phyloP scores from a whole-genome alignment of 805 yeast genomes.

The Limtongia smithiae region DNA sequence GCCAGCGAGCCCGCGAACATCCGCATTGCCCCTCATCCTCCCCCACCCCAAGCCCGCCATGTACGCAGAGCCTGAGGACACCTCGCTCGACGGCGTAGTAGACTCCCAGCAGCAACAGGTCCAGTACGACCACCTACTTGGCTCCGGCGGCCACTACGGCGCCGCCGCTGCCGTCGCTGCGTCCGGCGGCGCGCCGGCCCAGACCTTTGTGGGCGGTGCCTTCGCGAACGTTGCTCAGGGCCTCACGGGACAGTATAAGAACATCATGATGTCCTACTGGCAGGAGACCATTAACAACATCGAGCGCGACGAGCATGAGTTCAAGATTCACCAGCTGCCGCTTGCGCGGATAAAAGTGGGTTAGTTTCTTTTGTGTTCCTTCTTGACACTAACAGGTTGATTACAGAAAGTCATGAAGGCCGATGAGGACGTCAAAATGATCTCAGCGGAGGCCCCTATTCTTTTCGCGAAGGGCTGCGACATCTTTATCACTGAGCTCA shows the following conservation, averaged over 20 bases:
- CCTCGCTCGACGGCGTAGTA: no score
- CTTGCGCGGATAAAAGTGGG: conserved; percentile 86
- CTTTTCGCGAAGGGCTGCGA: conserved; percentile 98
- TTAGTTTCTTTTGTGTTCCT: background rate
- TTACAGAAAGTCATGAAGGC: conserved; percentile 31
- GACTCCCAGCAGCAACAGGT: conserved; percentile 18
- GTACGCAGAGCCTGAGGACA: no score
- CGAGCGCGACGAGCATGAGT: conserved; percentile 85
- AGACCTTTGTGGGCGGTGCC: conserved; percentile 49
- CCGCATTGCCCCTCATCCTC: no score
- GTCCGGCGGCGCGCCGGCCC: conserved; percentile 28
- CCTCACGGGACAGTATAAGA: conserved; percentile 71
- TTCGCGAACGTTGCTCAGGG: conserved; percentile 93
- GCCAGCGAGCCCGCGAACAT: no score
- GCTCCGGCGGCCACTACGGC: conserved; percentile 30
- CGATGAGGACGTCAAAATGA: conserved; percentile 79
- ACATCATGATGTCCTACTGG: conserved; percentile 95
- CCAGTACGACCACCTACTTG: conserved; percentile 26
- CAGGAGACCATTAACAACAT: conserved; percentile 90
- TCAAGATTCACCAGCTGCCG: conserved; percentile 91
- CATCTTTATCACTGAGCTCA: conserved; percentile 89
- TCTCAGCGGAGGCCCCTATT: conserved; percentile 96
- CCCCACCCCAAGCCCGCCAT: no score
- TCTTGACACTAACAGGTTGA: background rate
- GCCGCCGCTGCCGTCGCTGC: conserved; percentile 31